Conservation (phyloP, 495 filamentous ascomycete genomes). For the Pseudevernia furfuracea region DNA sequence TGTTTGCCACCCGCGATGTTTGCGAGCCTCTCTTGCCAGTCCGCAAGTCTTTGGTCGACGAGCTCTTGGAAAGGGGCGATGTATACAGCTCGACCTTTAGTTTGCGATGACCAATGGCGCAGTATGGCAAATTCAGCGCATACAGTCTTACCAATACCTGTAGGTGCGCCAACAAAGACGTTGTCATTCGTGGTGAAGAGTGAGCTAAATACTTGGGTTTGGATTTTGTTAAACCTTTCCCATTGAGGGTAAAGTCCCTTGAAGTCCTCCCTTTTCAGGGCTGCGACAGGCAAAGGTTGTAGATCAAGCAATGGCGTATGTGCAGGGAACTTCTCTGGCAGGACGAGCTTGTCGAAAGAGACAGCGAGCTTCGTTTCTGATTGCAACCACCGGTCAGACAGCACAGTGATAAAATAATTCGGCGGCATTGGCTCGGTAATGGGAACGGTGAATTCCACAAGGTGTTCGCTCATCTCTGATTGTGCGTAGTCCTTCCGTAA, state of each 20-base stretch:
- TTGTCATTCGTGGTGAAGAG: constrained; percentile 86
- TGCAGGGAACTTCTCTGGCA: constrained; percentile 91
- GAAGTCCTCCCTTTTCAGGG: constrained; percentile 80
- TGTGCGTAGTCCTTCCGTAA: constrained; percentile 78
- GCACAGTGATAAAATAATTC: constrained; percentile 91
- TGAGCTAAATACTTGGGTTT: constrained; percentile 93
- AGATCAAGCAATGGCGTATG: constrained; percentile 86
- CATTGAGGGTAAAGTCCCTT: constrained; percentile 74
- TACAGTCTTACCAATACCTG: constrained; percentile 91
- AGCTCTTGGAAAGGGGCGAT: constrained; percentile 95
- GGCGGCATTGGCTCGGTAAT: constrained; percentile 97
- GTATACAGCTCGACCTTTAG: constrained; percentile 79
- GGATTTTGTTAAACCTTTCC: constrained; percentile 91
- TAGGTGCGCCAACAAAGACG: constrained; percentile 81
- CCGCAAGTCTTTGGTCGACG: constrained; percentile 66
- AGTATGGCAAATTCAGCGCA: constrained; percentile 92
- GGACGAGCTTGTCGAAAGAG: constrained; percentile 86
- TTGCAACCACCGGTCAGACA: constrained; percentile 97
- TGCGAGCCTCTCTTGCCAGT: constrained; percentile 74
- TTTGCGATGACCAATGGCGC: constrained; percentile 70
- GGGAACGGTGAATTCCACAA: constrained; percentile 95
- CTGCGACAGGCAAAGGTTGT: constrained; percentile 80
- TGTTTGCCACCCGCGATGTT: constrained; percentile 76
- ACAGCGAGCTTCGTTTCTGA: constrained; percentile 89
- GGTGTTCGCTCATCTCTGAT: constrained; percentile 77